Evolutionary conservation across 257 asterid genomes (phyloP).

Genomic region (Sherardia arvensis): DNA sequence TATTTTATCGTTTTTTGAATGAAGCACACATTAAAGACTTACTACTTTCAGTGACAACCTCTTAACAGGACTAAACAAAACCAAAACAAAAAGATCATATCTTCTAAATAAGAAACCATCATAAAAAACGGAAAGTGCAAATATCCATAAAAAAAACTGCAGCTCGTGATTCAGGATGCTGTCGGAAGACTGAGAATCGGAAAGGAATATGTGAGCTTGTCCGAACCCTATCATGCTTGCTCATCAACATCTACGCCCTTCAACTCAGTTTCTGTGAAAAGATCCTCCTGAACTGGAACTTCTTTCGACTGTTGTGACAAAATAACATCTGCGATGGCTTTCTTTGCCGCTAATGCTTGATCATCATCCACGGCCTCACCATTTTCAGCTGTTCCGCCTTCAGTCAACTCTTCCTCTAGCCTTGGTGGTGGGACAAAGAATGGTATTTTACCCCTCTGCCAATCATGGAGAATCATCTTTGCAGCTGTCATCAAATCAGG

Average conservation of each 20-base stretch:
- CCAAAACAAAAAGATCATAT: no score
- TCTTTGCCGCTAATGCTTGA: slow-evolving; percentile 43
- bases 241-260: slow-evolving; percentile 25
- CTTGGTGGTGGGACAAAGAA: slow-evolving; percentile 73
- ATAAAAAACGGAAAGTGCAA: no score
- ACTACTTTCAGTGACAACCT: no score
- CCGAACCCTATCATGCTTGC: slow-evolving; percentile 10
- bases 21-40: no score
- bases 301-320: slow-evolving; percentile 61
- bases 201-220: no score
- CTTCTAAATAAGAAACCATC: no score
- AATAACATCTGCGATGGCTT: slow-evolving; percentile 50
- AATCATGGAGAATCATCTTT: slow-evolving; percentile 87
- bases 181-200: no score
- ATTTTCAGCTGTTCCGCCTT: slow-evolving; percentile 23
- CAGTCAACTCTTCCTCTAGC: slow-evolving; percentile 31
- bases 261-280: slow-evolving; percentile 52
- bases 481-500: slow-evolving; percentile 83
- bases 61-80: no score
- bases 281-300: slow-evolving; percentile 62
- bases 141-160: no score
- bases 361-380: slow-evolving; percentile 27
- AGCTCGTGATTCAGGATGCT: no score
- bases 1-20: no score
- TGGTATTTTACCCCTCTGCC: slow-evolving; percentile 92